Conservation (phyloP, 2,329 filamentous ascomycete genomes). For the Colletotrichum tanaceti region DNA sequence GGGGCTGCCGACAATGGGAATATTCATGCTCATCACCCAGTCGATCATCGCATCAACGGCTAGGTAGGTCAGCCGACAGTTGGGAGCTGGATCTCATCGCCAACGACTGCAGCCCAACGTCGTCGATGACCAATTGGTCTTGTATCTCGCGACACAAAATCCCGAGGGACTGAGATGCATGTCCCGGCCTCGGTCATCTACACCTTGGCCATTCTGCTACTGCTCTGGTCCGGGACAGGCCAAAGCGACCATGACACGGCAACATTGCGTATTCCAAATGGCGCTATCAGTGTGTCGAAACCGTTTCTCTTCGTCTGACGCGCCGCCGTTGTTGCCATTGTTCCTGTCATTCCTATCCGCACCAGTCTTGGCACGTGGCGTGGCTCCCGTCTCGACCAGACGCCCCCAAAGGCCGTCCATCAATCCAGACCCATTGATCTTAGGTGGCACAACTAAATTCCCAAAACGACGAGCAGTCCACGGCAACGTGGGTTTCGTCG, state of each 20-base stretch:
- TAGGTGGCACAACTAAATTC: neutral
- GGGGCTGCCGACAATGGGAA: conserved; percentile 2
- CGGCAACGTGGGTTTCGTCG: neutral
- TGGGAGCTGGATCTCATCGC: neutral
- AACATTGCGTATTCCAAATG: conserved; percentile 18
- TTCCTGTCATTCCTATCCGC: conserved; percentile 18
- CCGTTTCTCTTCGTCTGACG: conserved; percentile 15
- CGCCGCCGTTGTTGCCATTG: conserved; percentile 28
- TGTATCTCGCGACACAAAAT: conserved; percentile 11
- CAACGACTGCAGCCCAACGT: conserved; percentile 11
- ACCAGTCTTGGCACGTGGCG: conserved; percentile 30
- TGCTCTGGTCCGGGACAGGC: conserved; percentile 18
- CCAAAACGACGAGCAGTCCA: neutral
- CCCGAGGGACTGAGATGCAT: no score
- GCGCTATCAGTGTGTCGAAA: conserved; percentile 27
- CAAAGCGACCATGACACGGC: conserved; percentile 19
- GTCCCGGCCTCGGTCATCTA: conserved; percentile 13
- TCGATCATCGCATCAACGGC: conserved; percentile 32
- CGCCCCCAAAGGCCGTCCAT: no score
- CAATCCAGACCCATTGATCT: no score
- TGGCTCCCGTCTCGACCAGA: conserved; percentile 12
- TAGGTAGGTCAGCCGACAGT: conserved; percentile 17
- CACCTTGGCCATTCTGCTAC: neutral
- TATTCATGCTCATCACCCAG: conserved; percentile 14
- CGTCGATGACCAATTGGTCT: neutral